Conservation (phyloP, 768 basidiomycete species). For the Podaxis mareebaensis region DNA sequence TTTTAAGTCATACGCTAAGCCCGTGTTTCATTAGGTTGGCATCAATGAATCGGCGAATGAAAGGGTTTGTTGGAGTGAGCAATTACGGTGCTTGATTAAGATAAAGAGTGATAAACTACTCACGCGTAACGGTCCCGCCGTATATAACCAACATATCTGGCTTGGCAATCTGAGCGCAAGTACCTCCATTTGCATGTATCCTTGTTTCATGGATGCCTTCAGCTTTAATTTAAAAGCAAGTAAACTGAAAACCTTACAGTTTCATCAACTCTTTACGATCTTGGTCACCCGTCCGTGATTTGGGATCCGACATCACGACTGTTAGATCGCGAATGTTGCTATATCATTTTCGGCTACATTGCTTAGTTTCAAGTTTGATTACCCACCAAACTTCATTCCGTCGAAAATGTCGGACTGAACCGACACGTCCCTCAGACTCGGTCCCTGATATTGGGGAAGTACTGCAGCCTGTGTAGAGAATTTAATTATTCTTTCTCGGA, state of each 20-base stretch:
- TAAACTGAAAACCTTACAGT: slow-evolving; percentile 43
- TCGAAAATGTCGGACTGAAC: slow-evolving; percentile 69
- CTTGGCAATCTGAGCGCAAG: slow-evolving; percentile 59
- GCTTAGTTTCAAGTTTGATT: neutral
- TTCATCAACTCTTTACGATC: slow-evolving; percentile 72
- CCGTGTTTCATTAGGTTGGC: neutral
- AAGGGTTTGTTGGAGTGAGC: neutral
- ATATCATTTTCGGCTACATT: slow-evolving; percentile 3
- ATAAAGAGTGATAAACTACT: slow-evolving; percentile 27
- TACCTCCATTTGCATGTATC: slow-evolving; percentile 71
- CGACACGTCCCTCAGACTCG: slow-evolving; percentile 58
- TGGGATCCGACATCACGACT: slow-evolving; percentile 81
- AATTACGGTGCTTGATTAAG: neutral
- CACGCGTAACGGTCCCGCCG: slow-evolving; percentile 69
- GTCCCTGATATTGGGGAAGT: slow-evolving; percentile 67
- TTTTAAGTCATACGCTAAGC: slow-evolving; percentile 68
- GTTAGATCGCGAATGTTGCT: neutral
- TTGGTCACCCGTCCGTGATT: slow-evolving; percentile 62
- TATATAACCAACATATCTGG: slow-evolving; percentile 62
- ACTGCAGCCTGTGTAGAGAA: slow-evolving; percentile 45
- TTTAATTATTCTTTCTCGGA: slow-evolving; percentile 6
- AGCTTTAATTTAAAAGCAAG: neutral
- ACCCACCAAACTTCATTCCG: slow-evolving; percentile 79
- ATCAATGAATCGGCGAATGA: slow-evolving; percentile 1
- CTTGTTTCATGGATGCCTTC: slow-evolving; percentile 35